Evolutionary conservation across 202 grass and related monocot genomes (phyloP).

Genomic region (Eragrostis tef): DNA sequence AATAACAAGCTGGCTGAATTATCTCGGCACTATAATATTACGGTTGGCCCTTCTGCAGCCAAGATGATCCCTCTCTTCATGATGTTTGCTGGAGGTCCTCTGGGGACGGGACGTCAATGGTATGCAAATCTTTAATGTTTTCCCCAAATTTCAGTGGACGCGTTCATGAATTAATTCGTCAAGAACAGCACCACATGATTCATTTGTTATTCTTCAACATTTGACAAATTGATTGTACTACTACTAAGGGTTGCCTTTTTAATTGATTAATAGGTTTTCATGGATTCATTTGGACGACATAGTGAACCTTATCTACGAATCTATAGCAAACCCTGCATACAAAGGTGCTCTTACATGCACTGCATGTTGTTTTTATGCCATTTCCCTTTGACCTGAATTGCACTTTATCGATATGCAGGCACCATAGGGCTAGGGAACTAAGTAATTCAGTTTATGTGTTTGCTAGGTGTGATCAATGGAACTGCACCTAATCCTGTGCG

Average conservation of each 20-base stretch:
- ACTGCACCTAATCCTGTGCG: constrained; percentile 84
- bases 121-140: neutral
- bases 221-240: neutral
- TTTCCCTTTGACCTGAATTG: neutral
- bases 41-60: constrained; percentile 53
- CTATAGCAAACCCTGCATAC: constrained; percentile 75
- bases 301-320: constrained; percentile 86
- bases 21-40: neutral
- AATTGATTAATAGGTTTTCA: constrained; percentile 72
- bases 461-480: constrained; percentile 79
- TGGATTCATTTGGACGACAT: constrained; percentile 98
- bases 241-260: neutral
- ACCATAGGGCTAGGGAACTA: neutral
- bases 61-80: constrained; percentile 98
- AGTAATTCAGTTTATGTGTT: neutral
- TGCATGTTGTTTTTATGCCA: neutral
- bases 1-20: neutral
- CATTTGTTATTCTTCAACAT: no score
- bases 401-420: neutral
- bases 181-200: no score
- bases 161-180: neutral
- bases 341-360: constrained; percentile 50
- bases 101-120: constrained; percentile 83
- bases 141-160: no score
- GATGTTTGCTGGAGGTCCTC: constrained; percentile 90